These are phyloP conservation scores for Adansonia gregorii DNA, from an alignment of 441 rosid genomes.

Conservation along the genomic window DNA sequence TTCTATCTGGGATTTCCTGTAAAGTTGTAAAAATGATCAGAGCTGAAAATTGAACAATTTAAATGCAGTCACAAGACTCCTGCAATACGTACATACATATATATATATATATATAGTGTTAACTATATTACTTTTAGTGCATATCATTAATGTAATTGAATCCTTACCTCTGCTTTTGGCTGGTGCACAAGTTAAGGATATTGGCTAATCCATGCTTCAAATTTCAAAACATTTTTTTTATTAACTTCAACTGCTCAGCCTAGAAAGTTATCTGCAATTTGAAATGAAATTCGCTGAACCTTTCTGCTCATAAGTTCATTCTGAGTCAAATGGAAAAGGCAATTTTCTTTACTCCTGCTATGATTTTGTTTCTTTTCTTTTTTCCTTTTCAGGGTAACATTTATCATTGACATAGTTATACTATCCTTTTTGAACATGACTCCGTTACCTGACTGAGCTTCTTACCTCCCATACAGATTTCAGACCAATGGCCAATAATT, in stretches of 20 bases:
- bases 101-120: not conserved
- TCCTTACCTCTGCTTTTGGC: too few relatives aligned
- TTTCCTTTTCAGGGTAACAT: not conserved
- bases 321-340: not conserved
- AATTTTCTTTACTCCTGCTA: not conserved
- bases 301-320: not conserved
- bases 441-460: conserved; percentile 66
- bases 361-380: not conserved
- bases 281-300: conserved; percentile 2
- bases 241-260: not conserved
- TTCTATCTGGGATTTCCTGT: conserved; percentile 1
- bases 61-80: conserved; percentile 54
- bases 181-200: not conserved
- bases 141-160: conserved; percentile 38
- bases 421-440: conserved; percentile 62
- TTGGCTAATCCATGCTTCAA: conserved; percentile 18
- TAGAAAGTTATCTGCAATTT: not conserved
- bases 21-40: not conserved
- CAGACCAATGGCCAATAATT: conserved; percentile 3
- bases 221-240: conserved; percentile 22
- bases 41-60: conserved; percentile 16
- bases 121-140: conserved; percentile 31
- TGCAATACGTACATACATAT: conserved; percentile 18
- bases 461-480: conserved; percentile 61
- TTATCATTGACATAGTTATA: conserved; percentile 41